These are phyloP conservation scores for Picea mariana DNA, from an alignment of 83 land plant genomes.

Conservation along the genomic window DNA sequence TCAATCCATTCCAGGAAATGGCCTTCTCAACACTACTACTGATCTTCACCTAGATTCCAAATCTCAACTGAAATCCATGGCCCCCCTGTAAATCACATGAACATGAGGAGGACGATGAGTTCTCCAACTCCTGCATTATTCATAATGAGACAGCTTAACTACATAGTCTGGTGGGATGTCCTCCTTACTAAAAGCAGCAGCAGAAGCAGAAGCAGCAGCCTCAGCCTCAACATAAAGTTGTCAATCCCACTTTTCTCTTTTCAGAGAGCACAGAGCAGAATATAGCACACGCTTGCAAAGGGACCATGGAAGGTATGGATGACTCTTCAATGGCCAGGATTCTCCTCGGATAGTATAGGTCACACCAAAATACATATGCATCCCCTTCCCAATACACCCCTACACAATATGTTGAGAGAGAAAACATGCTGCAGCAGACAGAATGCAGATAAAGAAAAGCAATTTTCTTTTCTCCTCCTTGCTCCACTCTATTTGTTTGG, in stretches of 20 bases:
- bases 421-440: not conserved
- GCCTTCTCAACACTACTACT: too few species aligned
- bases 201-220: not conserved
- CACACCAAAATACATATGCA: not conserved
- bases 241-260: not conserved
- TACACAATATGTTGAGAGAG: not conserved
- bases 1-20: too few species aligned
- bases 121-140: not conserved
- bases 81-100: too few species aligned
- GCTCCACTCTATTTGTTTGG: not conserved
- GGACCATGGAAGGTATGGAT: not conserved
- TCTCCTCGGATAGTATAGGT: not conserved
- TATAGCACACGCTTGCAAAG: not conserved
- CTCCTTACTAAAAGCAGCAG: not conserved
- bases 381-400: not conserved
- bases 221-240: not conserved
- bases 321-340: not conserved
- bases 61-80: too few species aligned
- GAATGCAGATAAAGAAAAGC: not conserved
- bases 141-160: not conserved
- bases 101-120: not conserved
- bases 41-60: too few species aligned
- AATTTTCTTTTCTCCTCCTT: not conserved
- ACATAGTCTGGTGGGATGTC: not conserved
- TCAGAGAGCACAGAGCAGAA: slow-evolving; percentile 5